Base-by-base conservation (phyloP, 345 rosid species). In the Reutealis trisperma region DNA sequence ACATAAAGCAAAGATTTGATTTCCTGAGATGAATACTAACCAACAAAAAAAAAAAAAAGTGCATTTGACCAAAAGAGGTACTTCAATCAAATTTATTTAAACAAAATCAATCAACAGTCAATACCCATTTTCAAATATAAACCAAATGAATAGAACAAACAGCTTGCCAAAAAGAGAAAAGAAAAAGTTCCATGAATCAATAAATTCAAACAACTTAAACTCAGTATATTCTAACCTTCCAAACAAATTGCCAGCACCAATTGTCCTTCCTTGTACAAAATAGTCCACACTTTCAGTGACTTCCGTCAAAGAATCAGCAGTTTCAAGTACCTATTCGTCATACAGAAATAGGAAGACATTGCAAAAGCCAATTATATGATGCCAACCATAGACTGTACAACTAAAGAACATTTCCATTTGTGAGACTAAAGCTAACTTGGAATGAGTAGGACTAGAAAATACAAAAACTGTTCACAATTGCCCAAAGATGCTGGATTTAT, bases 211-310 rank as follows among this genome's bases (percentile, higher is more conserved):
- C 57, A 62, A 34, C 69, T 66, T 72, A 30, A 64, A 67, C 64
- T 61, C 70, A 59, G 51, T 62, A 79, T 55, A 65, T 69, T 65
- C 71, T 66, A 71, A 92, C 99, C 99, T 93, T 77, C 98, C 99
- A 84, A 96, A 96, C 83, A 96, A 83, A 83, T 96, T 96, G 83
- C 99, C 99, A 58, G 98, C 97, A 67, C 95, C 91, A 85, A 96
- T 70, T 71, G 99, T 96, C 88, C 90, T 87, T 78, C 99, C 99
- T 90, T 96, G 98, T 72, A 96, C 98, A 81, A 87, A 93, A 84
- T 96, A 96, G 87, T 92, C 99, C 59, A 96, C 99, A 83, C 93
- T 93, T 88, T 96, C 99, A 77, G 99, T 96, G 79, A 96, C 99
- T 88, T 96, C 99, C 8, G 96, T 81, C 86, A 96, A 90, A 82